Conservation (phyloP, 345 rosid genomes). For the Hibiscus mutabilis region DNA sequence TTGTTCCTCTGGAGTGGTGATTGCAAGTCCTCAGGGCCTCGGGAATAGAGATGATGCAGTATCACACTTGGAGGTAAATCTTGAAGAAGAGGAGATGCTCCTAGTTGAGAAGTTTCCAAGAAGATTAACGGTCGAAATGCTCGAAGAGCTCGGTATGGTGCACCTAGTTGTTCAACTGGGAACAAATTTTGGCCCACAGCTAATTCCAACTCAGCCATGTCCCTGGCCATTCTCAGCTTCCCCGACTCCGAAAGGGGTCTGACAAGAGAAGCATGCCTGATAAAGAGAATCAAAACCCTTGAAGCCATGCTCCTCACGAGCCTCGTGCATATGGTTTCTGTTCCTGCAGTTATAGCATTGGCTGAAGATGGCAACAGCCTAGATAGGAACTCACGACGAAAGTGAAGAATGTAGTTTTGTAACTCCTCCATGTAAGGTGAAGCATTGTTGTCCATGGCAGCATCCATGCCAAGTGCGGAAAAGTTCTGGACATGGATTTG, state of each 20-base stretch:
- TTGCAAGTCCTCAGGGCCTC: conserved; percentile 85
- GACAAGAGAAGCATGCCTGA: conserved; percentile 89
- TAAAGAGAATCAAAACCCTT: conserved; percentile 77
- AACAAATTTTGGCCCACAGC: conserved; percentile 89
- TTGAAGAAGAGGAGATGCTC: conserved; percentile 74
- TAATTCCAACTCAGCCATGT: conserved; percentile 99
- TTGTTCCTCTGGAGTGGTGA: conserved; percentile 88
- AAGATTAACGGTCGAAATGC: conserved; percentile 90
- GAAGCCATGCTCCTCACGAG: conserved; percentile 85
- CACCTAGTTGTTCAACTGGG: conserved; percentile 96
- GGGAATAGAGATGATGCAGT: conserved; percentile 85
- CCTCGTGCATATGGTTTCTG: conserved; percentile 89
- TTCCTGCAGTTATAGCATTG: conserved; percentile 40
- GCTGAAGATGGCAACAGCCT: conserved; percentile 74
- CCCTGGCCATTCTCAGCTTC: conserved; percentile 90
- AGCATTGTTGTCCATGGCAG: conserved; percentile 77
- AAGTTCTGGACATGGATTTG: conserved; percentile 93
- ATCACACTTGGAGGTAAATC: conserved; percentile 84
- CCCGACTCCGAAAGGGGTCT: conserved; percentile 97
- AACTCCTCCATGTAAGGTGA: conserved; percentile 97
- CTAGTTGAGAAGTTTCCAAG: conserved; percentile 84
- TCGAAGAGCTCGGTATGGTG: conserved; percentile 91
- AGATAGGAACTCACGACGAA: conserved; percentile 77
- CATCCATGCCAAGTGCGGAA: conserved; percentile 60
- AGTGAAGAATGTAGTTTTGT: conserved; percentile 83